Conservation (phyloP, 352 stramenopile species). For the Elongisporangium prolatum region DNA sequence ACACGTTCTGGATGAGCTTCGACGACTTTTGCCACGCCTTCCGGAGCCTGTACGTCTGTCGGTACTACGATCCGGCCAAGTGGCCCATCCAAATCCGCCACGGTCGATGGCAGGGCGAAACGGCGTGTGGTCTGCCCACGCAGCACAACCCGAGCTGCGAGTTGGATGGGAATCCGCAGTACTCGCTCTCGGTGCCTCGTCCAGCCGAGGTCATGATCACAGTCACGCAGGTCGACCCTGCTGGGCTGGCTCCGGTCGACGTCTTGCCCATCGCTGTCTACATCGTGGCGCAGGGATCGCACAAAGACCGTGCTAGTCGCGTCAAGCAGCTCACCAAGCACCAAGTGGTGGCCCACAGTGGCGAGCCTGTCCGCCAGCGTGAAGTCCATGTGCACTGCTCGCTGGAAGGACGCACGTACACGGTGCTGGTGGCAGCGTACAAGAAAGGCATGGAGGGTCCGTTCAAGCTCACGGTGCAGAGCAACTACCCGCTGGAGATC, state of each 20-base stretch:
- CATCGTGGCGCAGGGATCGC: slow-evolving; percentile 42
- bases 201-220: slow-evolving; percentile 85
- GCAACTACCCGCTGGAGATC: slow-evolving; percentile 76
- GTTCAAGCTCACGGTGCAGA: slow-evolving; percentile 84
- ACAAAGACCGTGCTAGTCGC: slow-evolving; percentile 53
- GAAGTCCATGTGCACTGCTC: slow-evolving; percentile 75
- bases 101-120: slow-evolving; percentile 64
- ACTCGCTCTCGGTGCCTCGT: slow-evolving; percentile 57
- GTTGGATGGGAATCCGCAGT: slow-evolving; percentile 90
- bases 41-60: slow-evolving; percentile 88
- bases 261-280: slow-evolving; percentile 72
- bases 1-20: slow-evolving; percentile 95
- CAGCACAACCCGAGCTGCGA: slow-evolving; percentile 74
- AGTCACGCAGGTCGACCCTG: slow-evolving; percentile 75
- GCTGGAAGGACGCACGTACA: slow-evolving; percentile 80
- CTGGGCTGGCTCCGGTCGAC: slow-evolving; percentile 53
- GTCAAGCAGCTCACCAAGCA: slow-evolving; percentile 61
- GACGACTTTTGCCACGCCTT: slow-evolving; percentile 92
- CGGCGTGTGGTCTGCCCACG: slow-evolving; percentile 79
- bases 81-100: slow-evolving; percentile 49
- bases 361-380: slow-evolving; percentile 60
- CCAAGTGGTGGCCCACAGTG: slow-evolving; percentile 77
- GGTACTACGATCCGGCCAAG: slow-evolving; percentile 89
- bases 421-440: slow-evolving; percentile 85
- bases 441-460: slow-evolving; percentile 87